Evolutionary conservation across 2,329 filamentous ascomycete species (phyloP).

Genomic region (Xylaria polymorpha): DNA sequence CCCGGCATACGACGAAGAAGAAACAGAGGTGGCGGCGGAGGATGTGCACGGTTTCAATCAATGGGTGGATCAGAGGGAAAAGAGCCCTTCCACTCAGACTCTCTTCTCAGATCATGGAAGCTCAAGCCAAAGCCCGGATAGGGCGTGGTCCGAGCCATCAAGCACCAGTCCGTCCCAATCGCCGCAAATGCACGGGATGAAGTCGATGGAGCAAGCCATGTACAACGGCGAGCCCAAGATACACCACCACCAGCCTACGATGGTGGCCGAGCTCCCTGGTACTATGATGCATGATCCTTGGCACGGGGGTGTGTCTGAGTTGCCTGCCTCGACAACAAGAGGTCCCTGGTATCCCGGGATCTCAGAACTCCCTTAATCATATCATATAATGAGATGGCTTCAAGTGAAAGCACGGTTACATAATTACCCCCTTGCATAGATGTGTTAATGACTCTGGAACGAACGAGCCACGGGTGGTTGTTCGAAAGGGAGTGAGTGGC

Average conservation of each 20-base stretch:
- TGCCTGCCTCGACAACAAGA: constrained; percentile 28
- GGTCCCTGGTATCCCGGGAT: constrained; percentile 22
- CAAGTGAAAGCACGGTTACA: neutral
- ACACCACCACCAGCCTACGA: constrained; percentile 6
- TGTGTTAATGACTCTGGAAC: neutral
- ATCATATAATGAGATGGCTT: neutral
- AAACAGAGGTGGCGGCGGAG: constrained; percentile 24
- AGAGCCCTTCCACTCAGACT: constrained; percentile 14
- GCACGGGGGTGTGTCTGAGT: constrained; percentile 35
- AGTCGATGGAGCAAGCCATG: constrained; percentile 30
- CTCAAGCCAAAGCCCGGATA: constrained; percentile 21
- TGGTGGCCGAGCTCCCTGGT: constrained; percentile 34
- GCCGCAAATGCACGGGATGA: constrained; percentile 28
- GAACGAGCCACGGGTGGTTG: neutral
- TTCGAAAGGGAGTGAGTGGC: neutral
- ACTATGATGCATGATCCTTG: constrained; percentile 36
- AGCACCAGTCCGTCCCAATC: constrained; percentile 13
- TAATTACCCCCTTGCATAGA: neutral
- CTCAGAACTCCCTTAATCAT: constrained; percentile 30
- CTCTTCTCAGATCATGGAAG: constrained; percentile 21
- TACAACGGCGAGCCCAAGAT: constrained; percentile 27
- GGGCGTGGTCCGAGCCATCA: constrained; percentile 27
- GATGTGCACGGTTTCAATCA: constrained; percentile 31
- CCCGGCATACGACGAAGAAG: constrained; percentile 29
- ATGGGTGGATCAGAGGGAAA: constrained; percentile 34